Evolutionary conservation across 2,329 filamentous ascomycete genomes (phyloP), one percentile per base, ranked within the genome.

Genomic region (Aspergillus texensis): DNA sequence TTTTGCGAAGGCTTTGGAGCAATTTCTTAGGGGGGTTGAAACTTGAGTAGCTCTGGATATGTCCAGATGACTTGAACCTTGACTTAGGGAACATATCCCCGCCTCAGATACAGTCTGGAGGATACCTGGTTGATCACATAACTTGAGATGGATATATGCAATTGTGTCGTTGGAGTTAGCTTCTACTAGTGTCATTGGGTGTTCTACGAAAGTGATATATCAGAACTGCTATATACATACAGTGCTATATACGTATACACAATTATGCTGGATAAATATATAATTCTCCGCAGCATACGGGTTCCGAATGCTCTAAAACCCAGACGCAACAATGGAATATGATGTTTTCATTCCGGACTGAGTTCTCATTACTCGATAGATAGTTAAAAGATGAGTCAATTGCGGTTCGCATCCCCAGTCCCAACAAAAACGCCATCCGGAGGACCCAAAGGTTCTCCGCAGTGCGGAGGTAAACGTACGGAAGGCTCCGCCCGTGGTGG

Each of bases 391-490:
- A 28, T 48, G 21, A 26, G 6, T 26, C 45, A 48, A 26, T 26
- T 16, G 45, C 11, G 11, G 39, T 6, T 14, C 24, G 4, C 21
- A 48, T 48, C 21, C 21, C 12, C 6, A 14, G 16, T 48, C 45
- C 45, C 45, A 48, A 48, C 45, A 48, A 36, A 36, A 36, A 16
- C 5, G 14, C 14, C 34, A 36, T 36, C 34, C 34, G 21, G 6
- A 28, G 45, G 14, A 9, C 24, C 43, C 24, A 14, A 34, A 32
- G 19, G 48, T 19, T 52, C 48, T 52, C 48, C 48, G 48, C 48
- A 52, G 19, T 52, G 46, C 54, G 50, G 53, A 59, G 32, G 56
- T 39, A 39, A 39, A 55, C 21, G 21, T 39, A 55, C 52, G 52
- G 32, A 55, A 55, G 52, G 52, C 52, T 55, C 52, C 52, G 52